Evolutionary conservation across 2,329 filamentous ascomycete species (phyloP), one percentile per base, ranked within the genome.

Genomic region (Trichoderma atrobrunneum): DNA sequence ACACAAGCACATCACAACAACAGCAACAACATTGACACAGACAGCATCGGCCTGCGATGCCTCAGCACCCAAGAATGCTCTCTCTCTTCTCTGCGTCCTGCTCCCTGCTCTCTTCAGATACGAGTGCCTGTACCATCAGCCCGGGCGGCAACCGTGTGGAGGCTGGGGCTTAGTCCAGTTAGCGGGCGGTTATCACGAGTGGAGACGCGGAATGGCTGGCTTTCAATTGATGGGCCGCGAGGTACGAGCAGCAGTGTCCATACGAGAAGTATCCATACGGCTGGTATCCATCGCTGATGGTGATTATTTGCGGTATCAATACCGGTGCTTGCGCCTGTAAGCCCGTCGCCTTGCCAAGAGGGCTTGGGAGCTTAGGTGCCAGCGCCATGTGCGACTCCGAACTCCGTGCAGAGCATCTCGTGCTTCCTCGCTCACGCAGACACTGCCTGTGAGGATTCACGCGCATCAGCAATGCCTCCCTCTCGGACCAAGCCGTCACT

Each of bases 81-180:
- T 39, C 61, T 26, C 61, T 28, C 7, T 18, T 21, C 60, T 63
- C 56, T 54, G 62, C n/a, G 14, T 43, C 30, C 62, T 54, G 63
- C 63, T 21, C n/a, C 43, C 63, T 65, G 28, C 28, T 63, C 21
- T 43, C 34, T 36, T 48, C 36, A 60, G 65, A 69, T 69, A 69
- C 65, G 65, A 69, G 65, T 60, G 54, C 56, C n/a, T 69, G 56
- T 43, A 60, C 54, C 56, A 48, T 69, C 70, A 71, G 61, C 48
- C 61, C 69, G 62, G 69, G 69, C 69, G 69, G 69, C 69, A 71
- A 66, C 67, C 57, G 62, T 67, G 69, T 65, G 69, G 69, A 71
- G 61, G 69, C 59, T 67, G 70, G 70, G 70, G 70, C 63, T 72
- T 67, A 70, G 67, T 70, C 56, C 57, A 70, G 67, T 67, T 65